A percentile compares a stretch with the other conserved stretches of the same genome.
These are phyloP conservation scores for Ophidiomyces ophidiicola DNA, from an alignment of 2,329 filamentous ascomycete species.

Conservation along the genomic window DNA sequence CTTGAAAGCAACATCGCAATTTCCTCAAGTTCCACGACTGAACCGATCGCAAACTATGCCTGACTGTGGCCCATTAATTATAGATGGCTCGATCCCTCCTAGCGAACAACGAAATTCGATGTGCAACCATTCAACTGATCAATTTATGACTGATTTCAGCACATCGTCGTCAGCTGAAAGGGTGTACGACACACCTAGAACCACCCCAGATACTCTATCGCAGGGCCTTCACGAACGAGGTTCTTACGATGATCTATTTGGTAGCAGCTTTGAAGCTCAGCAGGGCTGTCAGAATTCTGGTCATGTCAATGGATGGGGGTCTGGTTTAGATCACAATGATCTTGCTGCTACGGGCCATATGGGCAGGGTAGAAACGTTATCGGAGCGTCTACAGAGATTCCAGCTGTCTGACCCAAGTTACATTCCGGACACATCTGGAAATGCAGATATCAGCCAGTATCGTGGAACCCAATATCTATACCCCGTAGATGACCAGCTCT, in stretches of 20 bases:
- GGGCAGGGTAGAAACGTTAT: slow-evolving; percentile 26
- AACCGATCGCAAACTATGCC: slow-evolving; percentile 14
- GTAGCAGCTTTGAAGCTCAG: slow-evolving; percentile 20
- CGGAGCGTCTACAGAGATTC: slow-evolving; percentile 28
- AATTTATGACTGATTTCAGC: slow-evolving; percentile 23
- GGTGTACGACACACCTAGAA: slow-evolving; percentile 27
- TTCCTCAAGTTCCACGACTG: slow-evolving; percentile 3
- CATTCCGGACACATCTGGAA: slow-evolving; percentile 19
- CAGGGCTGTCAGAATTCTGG: slow-evolving; percentile 23
- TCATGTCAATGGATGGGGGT: slow-evolving; percentile 15
- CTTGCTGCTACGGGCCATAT: slow-evolving; percentile 20
- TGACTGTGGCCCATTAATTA: slow-evolving; percentile 34
- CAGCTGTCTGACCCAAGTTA: slow-evolving; percentile 28
- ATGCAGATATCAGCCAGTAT: slow-evolving; percentile 14
- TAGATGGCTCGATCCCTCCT: slow-evolving; percentile 36
- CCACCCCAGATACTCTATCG: slow-evolving; percentile 29
- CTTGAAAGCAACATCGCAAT: slow-evolving; percentile 6
- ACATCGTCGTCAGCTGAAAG: slow-evolving; percentile 32
- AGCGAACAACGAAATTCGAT: slow-evolving; percentile 27
- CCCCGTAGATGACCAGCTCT: slow-evolving; percentile 8
- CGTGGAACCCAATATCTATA: slow-evolving; percentile 14
- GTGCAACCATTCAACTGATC: slow-evolving; percentile 27
- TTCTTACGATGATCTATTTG: slow-evolving; percentile 24
- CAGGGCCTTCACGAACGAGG: slow-evolving; percentile 29
- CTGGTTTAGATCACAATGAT: slow-evolving; percentile 9